Evolutionary conservation across 129 eudicot species (phyloP).

Genomic region (Scalesia atractyloides): DNA sequence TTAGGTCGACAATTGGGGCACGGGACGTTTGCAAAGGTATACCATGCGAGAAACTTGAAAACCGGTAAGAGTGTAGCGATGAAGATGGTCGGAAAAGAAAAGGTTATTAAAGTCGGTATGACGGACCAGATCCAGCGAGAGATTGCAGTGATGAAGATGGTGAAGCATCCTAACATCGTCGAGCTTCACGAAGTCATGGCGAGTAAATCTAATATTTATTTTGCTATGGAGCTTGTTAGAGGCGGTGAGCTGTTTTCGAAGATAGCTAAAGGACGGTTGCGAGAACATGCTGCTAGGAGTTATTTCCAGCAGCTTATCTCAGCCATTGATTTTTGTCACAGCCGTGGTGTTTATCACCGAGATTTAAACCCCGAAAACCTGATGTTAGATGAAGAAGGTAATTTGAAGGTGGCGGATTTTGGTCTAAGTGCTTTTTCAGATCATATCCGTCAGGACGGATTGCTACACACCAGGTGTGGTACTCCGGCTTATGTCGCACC

Average conservation of each 20-base stretch:
- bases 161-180: conserved; percentile 77
- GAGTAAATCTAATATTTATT: conserved; percentile 73
- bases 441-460: conserved; percentile 67
- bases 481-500: conserved; percentile 96
- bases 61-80: conserved; percentile 72
- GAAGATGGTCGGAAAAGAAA: conserved; percentile 78
- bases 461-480: conserved; percentile 83
- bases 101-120: conserved; percentile 76
- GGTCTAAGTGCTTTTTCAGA: conserved; percentile 77
- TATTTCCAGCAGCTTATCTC: conserved; percentile 87
- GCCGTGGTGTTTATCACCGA: conserved; percentile 89
- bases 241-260: conserved; percentile 88
- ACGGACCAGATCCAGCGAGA: conserved; percentile 83
- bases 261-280: conserved; percentile 54
- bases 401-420: conserved; percentile 84
- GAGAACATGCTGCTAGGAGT: conserved; percentile 62
- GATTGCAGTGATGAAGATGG: conserved; percentile 83
- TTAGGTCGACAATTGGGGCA: conserved; percentile 76
- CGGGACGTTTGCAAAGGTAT: conserved; percentile 84
- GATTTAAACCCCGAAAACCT: conserved; percentile 88
- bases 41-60: conserved; percentile 56
- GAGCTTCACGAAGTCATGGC: conserved; percentile 85
- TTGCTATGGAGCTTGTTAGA: conserved; percentile 83
- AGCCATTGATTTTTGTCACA: conserved; percentile 92
- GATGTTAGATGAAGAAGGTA: conserved; percentile 66